Conservation (phyloP, 140 eudicot species). For the Cichorium intybus region DNA sequence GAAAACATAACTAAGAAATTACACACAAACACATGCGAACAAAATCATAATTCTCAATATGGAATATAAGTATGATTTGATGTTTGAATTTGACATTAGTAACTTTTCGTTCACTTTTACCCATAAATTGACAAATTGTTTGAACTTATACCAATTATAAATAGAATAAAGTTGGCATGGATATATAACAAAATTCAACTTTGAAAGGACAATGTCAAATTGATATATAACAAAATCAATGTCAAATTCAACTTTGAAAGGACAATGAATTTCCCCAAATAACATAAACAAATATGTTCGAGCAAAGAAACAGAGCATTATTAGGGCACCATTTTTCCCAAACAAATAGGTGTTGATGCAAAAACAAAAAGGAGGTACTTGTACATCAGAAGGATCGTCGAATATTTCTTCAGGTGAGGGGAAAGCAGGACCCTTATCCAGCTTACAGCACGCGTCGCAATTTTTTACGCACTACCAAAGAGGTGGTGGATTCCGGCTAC, state of each 20-base stretch:
- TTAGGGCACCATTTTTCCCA: neutral
- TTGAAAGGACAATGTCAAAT: too few relatives aligned
- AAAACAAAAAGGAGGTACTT: conserved; percentile 30
- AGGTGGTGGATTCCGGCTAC: too few relatives aligned
- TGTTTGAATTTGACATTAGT: too few relatives aligned
- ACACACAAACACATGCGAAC: neutral
- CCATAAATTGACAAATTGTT: too few relatives aligned
- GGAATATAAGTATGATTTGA: neutral
- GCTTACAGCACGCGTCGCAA: conserved; percentile 98
- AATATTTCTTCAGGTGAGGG: conserved; percentile 93
- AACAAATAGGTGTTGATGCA: neutral
- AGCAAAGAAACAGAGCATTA: neutral
- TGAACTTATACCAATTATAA: neutral
- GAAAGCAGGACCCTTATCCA: conserved; percentile 80
- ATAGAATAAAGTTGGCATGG: neutral
- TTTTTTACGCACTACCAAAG: conserved; percentile 76
- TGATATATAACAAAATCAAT: too few relatives aligned
- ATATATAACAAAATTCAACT: too few relatives aligned
- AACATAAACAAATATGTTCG: neutral
- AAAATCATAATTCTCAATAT: conserved; percentile 5
- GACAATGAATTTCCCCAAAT: too few relatives aligned
- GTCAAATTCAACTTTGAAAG: too few relatives aligned
- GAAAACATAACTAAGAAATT: neutral
- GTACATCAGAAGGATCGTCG: conserved; percentile 67
- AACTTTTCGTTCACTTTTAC: too few relatives aligned